These are phyloP conservation scores for Dendrobium officinale DNA, from an alignment of 106 monocot genomes.

Conservation along the genomic window DNA sequence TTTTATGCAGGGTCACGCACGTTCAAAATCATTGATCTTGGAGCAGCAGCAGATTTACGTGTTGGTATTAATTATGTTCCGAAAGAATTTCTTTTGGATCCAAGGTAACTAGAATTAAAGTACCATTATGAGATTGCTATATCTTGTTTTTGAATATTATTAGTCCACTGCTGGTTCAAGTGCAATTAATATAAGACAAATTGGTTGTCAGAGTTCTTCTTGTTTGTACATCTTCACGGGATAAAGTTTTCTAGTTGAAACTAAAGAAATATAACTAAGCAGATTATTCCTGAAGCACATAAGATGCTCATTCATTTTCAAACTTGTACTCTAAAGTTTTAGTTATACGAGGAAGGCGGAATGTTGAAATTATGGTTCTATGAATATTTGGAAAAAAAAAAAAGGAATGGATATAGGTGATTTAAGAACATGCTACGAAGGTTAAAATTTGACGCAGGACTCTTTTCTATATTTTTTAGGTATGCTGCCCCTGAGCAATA, in stretches of 20 bases:
- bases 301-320: neutral
- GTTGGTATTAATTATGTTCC: conserved; percentile 97
- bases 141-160: neutral
- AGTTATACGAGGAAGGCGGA: too few species aligned
- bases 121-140: neutral
- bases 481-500: conserved; percentile 97
- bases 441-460: neutral
- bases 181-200: too few species aligned
- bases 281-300: neutral
- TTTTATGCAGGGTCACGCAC: conserved; percentile 43
- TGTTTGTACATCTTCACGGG: too few species aligned
- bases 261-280: neutral
- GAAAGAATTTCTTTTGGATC: conserved; percentile 92
- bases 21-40: conserved; percentile 98
- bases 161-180: too few species aligned
- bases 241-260: neutral
- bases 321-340: neutral
- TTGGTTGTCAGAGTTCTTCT: too few species aligned
- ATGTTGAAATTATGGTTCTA: neutral
- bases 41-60: conserved; percentile 88
- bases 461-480: conserved; percentile 24
- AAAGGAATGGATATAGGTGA: neutral
- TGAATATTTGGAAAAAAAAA: neutral
- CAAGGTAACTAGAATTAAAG: conserved; percentile 40
- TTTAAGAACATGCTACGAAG: neutral